Evolutionary conservation across 2,329 filamentous ascomycete genomes (phyloP), one percentile per base, ranked within the genome.

Genomic region (Botrytis elliptica): DNA sequence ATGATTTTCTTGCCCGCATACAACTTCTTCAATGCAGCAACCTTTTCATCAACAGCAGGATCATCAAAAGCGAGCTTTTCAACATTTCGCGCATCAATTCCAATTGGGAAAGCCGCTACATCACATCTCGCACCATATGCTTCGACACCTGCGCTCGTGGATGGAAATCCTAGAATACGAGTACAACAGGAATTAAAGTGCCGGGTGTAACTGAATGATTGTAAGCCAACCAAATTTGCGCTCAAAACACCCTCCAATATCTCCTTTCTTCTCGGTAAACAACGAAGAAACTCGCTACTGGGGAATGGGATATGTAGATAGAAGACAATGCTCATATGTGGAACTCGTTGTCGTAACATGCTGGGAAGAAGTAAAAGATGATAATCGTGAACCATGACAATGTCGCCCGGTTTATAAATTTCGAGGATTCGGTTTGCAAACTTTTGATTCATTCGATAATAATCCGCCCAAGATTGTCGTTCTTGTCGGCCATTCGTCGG

Each of bases 111-210:
- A 25, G 97, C 94, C 73, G 95, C 95, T 33, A 98, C 93, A 70
- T 95, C 93, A 38, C 97, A 94, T 77, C 95, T 93, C 16, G 92
- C 89, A 12, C 95, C 95, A 80, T 95, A 97, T 5, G 93, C 93
- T 81, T 97, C 93, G 8, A 98, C 93, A 9, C 95, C 94, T 6
- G 91, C 90, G 1, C 90, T 90, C 74, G 95, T 94, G 0, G 94
- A 97, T 64, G 94, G 92, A 80, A 97, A 97, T n/a, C 93, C 93
- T 12, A 98, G 87, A 67, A 98, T 92, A 40, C 95, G 90, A 1
- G 94, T 97, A 83, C 95, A 98, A 84, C 95, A 98, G 77, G 94
- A 97, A 55, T 94, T 90, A 82, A 98, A 98, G 82, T 98, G 95
- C 38, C 95, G 90, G 22, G 95, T 95, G 83, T 97, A 98, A 82